Evolutionary conservation across 306 rosid species (phyloP).

Genomic region (Carpinus viminea): DNA sequence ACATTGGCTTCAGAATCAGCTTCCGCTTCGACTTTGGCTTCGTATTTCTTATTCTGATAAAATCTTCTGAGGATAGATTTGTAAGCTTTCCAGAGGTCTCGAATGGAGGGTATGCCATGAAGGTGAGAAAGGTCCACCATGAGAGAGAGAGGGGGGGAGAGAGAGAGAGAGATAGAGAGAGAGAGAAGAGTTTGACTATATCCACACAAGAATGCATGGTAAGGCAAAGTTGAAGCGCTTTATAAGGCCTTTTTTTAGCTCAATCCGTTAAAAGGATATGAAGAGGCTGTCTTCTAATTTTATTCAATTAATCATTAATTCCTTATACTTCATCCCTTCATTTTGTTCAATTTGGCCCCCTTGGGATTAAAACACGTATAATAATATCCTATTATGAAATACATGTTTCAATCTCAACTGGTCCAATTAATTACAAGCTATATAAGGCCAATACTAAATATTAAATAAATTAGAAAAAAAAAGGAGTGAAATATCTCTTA

Average conservation of each 20-base stretch:
- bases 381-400: no score
- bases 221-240: conserved; percentile 23
- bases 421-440: no score
- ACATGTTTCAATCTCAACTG: no score
- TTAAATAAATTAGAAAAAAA: no score
- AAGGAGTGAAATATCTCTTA: no score
- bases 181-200: conserved; percentile 22
- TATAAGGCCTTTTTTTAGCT: conserved; percentile 10
- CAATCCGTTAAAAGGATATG: background rate
- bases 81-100: conserved; percentile 34
- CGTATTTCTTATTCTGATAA: conserved; percentile 32
- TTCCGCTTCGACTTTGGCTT: conserved; percentile 5
- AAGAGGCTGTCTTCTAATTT: background rate
- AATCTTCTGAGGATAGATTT: conserved; percentile 50
- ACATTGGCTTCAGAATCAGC: background rate
- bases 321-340: no score
- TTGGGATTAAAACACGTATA: no score
- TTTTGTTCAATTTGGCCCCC: no score
- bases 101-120: conserved; percentile 31
- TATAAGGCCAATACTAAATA: no score
- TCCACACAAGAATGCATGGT: conserved; percentile 29
- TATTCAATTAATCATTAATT: no score
- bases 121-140: conserved; percentile 45
- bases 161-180: background rate
- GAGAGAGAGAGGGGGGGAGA: conserved; percentile 20